These are phyloP conservation scores for Kingdonia uniflora DNA, from an alignment of 164 flowering plant species.

Conservation along the genomic window DNA sequence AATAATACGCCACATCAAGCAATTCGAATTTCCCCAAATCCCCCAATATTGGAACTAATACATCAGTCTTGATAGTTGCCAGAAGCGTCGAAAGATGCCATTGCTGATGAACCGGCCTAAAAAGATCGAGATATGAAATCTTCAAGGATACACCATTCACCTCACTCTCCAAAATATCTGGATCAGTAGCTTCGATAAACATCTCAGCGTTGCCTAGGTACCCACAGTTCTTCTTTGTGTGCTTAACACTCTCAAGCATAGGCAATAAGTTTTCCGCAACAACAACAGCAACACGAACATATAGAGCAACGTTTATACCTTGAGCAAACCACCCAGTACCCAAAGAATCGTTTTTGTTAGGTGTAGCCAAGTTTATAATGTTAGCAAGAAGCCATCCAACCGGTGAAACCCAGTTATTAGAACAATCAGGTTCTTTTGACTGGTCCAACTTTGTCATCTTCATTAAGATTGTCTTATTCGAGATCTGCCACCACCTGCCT, in stretches of 20 bases:
- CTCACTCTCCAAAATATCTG: conserved; percentile 16
- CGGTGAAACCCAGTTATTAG: conserved; percentile 33
- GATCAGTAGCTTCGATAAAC: conserved; percentile 11
- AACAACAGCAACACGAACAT: conserved; percentile 45
- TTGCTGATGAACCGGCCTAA: conserved; percentile 70
- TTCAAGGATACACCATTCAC: conserved; percentile 20
- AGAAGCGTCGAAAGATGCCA: conserved; percentile 80
- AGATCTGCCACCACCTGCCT: conserved; percentile 98
- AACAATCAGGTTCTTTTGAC: conserved; percentile 10
- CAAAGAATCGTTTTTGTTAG: conserved; percentile 26
- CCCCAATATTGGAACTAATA: conserved; percentile 4
- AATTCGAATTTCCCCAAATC: conserved; percentile 29
- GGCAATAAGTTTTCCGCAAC: conserved; percentile 51
- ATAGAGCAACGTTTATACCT: conserved; percentile 34
- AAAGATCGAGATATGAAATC: conserved; percentile 41
- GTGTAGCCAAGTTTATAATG: conserved; percentile 49
- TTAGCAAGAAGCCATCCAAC: conserved; percentile 93
- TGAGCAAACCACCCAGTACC: conserved; percentile 32
- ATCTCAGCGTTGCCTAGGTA: conserved; percentile 14
- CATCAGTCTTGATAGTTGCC: conserved; percentile 23
- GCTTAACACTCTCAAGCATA: conserved; percentile 33
- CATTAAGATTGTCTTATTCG: conserved; percentile 40
- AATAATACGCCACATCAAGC: conserved; percentile 53
- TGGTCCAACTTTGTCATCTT: conserved; percentile 50
- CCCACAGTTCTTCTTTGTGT: conserved; percentile 21